A percentile compares a stretch with the other conserved stretches of the same genome.
Conservation (phyloP, 2,329 filamentous ascomycete species). For the Gliomastix tumulicola region DNA sequence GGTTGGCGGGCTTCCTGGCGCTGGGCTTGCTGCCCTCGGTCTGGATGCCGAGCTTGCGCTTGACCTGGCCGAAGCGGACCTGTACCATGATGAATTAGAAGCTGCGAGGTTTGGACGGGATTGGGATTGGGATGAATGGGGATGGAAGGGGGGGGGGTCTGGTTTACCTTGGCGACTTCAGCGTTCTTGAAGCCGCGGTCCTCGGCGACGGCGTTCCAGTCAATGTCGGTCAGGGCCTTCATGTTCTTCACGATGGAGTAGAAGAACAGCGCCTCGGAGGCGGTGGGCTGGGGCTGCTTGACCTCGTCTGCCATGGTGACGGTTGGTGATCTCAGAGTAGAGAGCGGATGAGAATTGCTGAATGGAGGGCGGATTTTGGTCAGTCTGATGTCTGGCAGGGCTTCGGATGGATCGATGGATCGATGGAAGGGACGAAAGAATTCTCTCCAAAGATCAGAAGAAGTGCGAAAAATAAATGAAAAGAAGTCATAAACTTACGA, state of each 20-base stretch:
- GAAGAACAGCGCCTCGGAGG: conserved; percentile 35
- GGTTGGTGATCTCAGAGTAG: too few species aligned
- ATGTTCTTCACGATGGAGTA: conserved; percentile 35
- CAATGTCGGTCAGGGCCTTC: conserved; percentile 32
- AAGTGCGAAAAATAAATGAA: too few species aligned
- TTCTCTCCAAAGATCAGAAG: too few species aligned
- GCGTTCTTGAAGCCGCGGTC: conserved; percentile 37
- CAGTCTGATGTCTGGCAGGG: too few species aligned
- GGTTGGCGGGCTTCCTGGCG: conserved; percentile 12
- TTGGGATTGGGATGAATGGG: too few species aligned
- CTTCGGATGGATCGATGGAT: too few species aligned
- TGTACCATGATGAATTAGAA: conserved; percentile 9
- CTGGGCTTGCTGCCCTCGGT: conserved; percentile 9
- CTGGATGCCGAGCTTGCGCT: conserved; percentile 33
- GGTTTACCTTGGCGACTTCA: conserved; percentile 33
- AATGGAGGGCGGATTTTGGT: too few species aligned
- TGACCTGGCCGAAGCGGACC: conserved; percentile 43
- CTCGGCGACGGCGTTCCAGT: conserved; percentile 38
- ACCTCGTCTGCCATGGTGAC: conserved; percentile 19
- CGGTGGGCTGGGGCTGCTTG: conserved; percentile 19
- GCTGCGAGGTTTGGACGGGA: neutral
- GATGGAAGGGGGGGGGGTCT: neutral
- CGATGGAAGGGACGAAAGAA: too few species aligned
- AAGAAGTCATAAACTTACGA: too few species aligned
- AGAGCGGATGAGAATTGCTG: too few species aligned